These are phyloP conservation scores for Pseudopithomyces maydicus DNA, from an alignment of 2,329 filamentous ascomycete species.

Conservation along the genomic window DNA sequence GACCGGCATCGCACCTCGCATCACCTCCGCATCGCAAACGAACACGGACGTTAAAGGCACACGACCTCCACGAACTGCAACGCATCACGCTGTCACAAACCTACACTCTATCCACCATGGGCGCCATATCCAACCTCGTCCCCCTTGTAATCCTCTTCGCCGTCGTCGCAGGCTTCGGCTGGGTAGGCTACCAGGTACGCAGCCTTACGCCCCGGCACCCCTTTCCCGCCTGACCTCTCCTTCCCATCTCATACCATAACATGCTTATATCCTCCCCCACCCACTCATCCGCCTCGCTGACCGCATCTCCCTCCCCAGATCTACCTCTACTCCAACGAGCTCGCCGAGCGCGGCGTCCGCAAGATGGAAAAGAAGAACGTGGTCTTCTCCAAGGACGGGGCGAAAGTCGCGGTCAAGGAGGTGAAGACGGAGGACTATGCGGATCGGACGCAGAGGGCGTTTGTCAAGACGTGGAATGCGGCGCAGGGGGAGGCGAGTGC, in stretches of 20 bases:
- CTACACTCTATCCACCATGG: slow-evolving; percentile 28
- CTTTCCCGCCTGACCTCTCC: not conserved
- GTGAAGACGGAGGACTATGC: slow-evolving; percentile 72
- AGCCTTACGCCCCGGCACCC: not conserved
- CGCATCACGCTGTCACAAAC: not conserved
- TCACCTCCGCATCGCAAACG: no score
- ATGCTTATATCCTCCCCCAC: not conserved
- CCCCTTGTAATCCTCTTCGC: slow-evolving; percentile 69
- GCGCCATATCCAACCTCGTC: slow-evolving; percentile 57
- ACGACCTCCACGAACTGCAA: not conserved
- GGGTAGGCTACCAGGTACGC: slow-evolving; percentile 68
- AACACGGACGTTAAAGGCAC: no score
- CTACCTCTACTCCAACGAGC: slow-evolving; percentile 69
- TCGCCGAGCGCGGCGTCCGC: slow-evolving; percentile 68
- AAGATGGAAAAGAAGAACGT: slow-evolving; percentile 79
- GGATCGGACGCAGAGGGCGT: slow-evolving; percentile 70
- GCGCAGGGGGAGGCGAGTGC: slow-evolving; percentile 19
- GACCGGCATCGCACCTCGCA: no score
- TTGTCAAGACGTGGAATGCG: slow-evolving; percentile 58
- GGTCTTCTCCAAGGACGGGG: slow-evolving; percentile 74
- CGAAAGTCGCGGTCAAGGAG: slow-evolving; percentile 73
- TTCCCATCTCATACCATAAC: not conserved
- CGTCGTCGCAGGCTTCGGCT: slow-evolving; percentile 62
- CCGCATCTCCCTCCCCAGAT: slow-evolving; percentile 51
- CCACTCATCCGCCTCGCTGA: no score